These are phyloP conservation scores for Perkinsus olseni DNA, from an alignment of 169 alveolate genomes.

Conservation along the genomic window DNA sequence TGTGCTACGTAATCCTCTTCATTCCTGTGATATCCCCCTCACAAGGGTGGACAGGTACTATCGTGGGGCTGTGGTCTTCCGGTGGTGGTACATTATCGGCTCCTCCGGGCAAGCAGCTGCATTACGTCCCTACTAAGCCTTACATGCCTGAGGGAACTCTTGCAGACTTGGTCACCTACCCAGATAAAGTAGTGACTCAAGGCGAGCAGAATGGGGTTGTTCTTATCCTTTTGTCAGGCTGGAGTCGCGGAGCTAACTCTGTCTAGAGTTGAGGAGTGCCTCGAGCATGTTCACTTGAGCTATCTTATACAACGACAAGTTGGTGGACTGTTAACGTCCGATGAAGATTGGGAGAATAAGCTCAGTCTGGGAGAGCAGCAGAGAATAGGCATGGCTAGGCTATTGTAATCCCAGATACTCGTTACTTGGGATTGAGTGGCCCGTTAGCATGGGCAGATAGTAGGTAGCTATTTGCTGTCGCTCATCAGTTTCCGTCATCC, in stretches of 20 bases:
- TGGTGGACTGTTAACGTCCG: neutral
- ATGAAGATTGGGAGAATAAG: slow-evolving; percentile 9
- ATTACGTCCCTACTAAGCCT: neutral
- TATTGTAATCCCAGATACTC: neutral
- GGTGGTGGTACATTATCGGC: neutral
- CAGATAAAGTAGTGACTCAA: neutral
- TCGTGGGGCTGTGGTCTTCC: neutral
- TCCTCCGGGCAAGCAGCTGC: neutral
- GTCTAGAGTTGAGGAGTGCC: neutral
- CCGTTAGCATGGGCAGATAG: neutral
- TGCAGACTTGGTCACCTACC: neutral
- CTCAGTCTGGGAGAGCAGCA: slow-evolving; percentile 13
- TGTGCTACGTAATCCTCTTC: neutral
- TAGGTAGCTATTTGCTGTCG: no score
- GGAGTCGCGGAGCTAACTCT: neutral
- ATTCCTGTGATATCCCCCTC: neutral
- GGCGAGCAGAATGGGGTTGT: neutral
- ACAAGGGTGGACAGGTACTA: neutral
- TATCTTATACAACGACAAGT: neutral
- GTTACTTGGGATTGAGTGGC: neutral
- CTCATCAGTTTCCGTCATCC: neutral
- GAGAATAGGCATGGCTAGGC: neutral
- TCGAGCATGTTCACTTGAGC: neutral
- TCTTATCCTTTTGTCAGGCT: neutral
- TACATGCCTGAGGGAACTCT: neutral